Evolutionary conservation across 306 rosid genomes (phyloP).

Genomic region (Carpinus fangiana): DNA sequence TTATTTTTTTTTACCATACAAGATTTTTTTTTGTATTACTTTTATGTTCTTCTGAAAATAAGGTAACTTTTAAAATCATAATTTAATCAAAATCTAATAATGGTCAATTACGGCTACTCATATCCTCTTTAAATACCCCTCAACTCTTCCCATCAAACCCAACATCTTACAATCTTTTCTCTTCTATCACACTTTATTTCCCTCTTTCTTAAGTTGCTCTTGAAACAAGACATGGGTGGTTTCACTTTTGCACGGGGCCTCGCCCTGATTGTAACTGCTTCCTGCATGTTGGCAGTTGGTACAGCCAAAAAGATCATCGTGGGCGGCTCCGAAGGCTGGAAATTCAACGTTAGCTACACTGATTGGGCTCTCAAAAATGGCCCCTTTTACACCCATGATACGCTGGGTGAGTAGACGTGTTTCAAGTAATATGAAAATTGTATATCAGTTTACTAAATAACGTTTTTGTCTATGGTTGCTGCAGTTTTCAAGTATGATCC

Average conservation of each 20-base stretch:
- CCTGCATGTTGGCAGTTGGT: slow-evolving; percentile 26
- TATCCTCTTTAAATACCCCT: no score
- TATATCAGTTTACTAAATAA: no score
- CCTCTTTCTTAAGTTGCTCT: neutral
- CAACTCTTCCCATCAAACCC: no score
- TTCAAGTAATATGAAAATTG: no score
- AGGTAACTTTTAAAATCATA: no score
- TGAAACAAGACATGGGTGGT: neutral
- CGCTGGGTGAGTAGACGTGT: slow-evolving; percentile 43
- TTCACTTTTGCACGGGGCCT: slow-evolving; percentile 16
- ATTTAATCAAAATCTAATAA: no score
- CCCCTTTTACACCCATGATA: slow-evolving; percentile 60
- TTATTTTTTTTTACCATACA: no score
- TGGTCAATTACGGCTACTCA: no score
- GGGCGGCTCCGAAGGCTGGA: slow-evolving; percentile 64
- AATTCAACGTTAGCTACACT: slow-evolving; percentile 50
- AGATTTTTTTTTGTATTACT: no score
- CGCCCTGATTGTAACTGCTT: slow-evolving; percentile 15
- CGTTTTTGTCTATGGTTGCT: neutral
- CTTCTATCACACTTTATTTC: no score
- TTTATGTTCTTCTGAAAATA: no score
- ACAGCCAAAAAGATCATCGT: slow-evolving; percentile 43
- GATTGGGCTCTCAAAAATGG: slow-evolving; percentile 52
- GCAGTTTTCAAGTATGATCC: slow-evolving; percentile 75
- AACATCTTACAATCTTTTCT: no score